Evolutionary conservation across 73 alveolate genomes (phyloP), one percentile per base, ranked within the genome.

Genomic region (Blepharisma japonicum): DNA sequence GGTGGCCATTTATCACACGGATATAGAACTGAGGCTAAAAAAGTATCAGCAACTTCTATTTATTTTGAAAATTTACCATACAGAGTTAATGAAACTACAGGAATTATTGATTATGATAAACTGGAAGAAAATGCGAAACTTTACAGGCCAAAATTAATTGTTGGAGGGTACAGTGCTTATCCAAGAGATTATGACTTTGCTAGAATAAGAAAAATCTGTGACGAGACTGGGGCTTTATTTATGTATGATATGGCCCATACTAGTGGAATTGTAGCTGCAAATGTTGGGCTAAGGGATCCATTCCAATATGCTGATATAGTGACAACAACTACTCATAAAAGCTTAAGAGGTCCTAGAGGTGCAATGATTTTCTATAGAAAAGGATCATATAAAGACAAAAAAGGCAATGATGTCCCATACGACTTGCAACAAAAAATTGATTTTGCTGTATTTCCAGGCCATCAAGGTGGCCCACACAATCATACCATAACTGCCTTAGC

Each of bases 401-500:
- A 79, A 32, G 90, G 90, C 45, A 68, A 83, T 21, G 81, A 84
- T 67, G 85, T 79, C 56, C 76, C 77, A 79, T 84, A 67, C n/a
- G 85, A 84, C 81, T 45, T 77, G 25, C 89, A 84, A 85, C 79
- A 79, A 0, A 23, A 53, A 23, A 80, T 80, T 80, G 71, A 74
- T 27, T 56, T n/a, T 7, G 83, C 83, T 11, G 83, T 74, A 7
- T 74, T 74, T 55, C 83, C 83, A n/a, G 83, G 83, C 18, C 93
- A 90, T 39, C 92, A 95, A 70, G 99, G 99, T 4, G 99, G 99
- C 25, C 99, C 99, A 8, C 99, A 95, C 87, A 94, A 89, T 81
- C 96, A 95, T 86, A 80, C 95, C 55, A 91, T 95, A 67, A 90
- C 99, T 9, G 97, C 96, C 6, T 55, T 95, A 46, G 98, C 98